Conservation (phyloP, 495 filamentous ascomycete species). For the Tuber calosporum region DNA sequence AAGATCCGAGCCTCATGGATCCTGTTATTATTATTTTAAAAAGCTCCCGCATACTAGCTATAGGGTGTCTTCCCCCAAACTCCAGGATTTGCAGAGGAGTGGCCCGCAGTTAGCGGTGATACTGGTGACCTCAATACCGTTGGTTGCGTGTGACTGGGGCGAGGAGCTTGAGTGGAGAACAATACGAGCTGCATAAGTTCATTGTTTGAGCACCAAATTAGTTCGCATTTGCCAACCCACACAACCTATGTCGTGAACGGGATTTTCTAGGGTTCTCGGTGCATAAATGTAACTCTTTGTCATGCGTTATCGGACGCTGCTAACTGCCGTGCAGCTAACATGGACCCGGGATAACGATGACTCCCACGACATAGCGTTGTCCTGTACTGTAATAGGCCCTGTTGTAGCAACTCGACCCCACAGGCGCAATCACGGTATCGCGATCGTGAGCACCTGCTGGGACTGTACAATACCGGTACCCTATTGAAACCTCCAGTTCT, state of each 20-base stretch:
- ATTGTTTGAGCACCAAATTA: neutral
- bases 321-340: neutral
- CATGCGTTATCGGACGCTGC: neutral
- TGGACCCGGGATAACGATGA: neutral
- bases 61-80: neutral
- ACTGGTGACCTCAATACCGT: neutral
- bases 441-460: neutral
- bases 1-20: neutral
- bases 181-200: neutral
- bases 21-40: neutral
- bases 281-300: neutral
- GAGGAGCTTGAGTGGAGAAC: neutral
- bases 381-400: neutral
- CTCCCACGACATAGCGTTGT: neutral
- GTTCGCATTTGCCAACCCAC: neutral
- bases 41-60: no score
- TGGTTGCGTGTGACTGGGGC: neutral
- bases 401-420: neutral
- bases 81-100: neutral
- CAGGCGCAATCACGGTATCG: neutral
- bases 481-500: neutral
- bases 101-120: neutral
- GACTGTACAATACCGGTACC: no score
- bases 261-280: neutral
- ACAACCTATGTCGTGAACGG: neutral